Conservation (phyloP, 805 yeast genomes). For the Priceomyces melissophilus region DNA sequence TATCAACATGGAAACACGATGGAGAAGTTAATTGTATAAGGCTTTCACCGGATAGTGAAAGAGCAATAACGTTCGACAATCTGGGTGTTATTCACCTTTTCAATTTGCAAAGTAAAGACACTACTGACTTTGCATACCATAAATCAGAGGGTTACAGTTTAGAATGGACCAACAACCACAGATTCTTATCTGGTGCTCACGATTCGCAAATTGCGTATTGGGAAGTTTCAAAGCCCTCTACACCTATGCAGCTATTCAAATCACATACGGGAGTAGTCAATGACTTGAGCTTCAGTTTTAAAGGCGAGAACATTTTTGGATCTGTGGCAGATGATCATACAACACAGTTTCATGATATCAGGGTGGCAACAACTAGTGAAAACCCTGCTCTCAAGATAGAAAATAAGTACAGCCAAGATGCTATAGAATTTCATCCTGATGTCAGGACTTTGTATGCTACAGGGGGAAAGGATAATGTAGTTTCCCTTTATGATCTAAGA, state of each 20-base stretch:
- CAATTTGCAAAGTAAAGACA: conserved; percentile 21
- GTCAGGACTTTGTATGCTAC: conserved; percentile 59
- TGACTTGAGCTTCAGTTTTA: conserved; percentile 59
- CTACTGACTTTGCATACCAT: conserved; percentile 49
- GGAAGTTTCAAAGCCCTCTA: conserved; percentile 47
- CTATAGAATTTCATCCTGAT: conserved; percentile 62
- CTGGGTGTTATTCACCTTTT: conserved; percentile 49
- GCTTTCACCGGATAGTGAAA: conserved; percentile 45
- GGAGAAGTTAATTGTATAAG: conserved; percentile 66
- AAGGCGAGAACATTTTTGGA: conserved; percentile 49
- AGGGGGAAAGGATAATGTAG: conserved; percentile 74
- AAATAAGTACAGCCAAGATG: conserved; percentile 58
- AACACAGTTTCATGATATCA: conserved; percentile 58
- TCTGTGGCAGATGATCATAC: conserved; percentile 69
- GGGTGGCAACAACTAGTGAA: conserved; percentile 27
- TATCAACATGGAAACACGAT: conserved; percentile 55
- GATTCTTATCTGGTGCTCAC: conserved; percentile 60
- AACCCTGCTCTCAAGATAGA: conserved; percentile 45
- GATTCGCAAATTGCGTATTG: conserved; percentile 70
- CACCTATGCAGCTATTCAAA: conserved; percentile 48
- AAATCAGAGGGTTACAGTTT: conserved; percentile 65
- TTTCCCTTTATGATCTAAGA: conserved; percentile 73
- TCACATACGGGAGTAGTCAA: conserved; percentile 60
- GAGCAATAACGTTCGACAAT: conserved; percentile 54
- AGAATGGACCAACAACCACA: conserved; percentile 55